Conservation (phyloP, 805 yeast species). For the Sugiyamaella boreocaroliniensis region DNA sequence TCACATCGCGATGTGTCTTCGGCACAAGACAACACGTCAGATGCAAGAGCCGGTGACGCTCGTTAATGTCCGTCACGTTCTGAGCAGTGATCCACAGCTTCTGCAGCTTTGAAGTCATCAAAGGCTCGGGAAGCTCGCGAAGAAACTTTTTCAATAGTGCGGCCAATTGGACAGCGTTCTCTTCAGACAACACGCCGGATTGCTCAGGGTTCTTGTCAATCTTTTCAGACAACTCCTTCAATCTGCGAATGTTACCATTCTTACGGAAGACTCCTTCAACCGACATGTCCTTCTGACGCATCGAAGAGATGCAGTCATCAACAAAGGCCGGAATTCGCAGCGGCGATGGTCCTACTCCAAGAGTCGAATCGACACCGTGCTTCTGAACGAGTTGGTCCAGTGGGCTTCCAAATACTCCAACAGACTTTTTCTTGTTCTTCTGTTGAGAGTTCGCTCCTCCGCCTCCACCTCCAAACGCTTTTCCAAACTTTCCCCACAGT, state of each 20-base stretch:
- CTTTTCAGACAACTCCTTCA: constrained; percentile 63
- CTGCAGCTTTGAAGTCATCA: constrained; percentile 68
- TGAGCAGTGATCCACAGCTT: constrained; percentile 62
- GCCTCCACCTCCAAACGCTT: constrained; percentile 30
- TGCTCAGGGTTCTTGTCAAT: constrained; percentile 69
- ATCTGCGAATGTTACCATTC: constrained; percentile 85
- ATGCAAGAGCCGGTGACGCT: constrained; percentile 42
- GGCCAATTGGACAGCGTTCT: constrained; percentile 85
- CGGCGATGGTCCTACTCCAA: constrained; percentile 76
- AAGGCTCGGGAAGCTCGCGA: constrained; percentile 88
- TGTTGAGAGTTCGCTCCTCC: constrained; percentile 11
- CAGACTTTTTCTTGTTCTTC: constrained; percentile 19
- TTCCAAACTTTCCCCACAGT: constrained; percentile 42
- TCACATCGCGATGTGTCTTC: constrained; percentile 67
- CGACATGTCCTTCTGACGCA: constrained; percentile 88
- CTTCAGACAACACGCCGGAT: constrained; percentile 63
- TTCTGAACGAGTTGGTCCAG: constrained; percentile 58
- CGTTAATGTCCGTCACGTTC: constrained; percentile 20
- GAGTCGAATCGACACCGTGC: constrained; percentile 75
- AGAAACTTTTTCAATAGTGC: constrained; percentile 87
- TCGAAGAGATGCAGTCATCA: constrained; percentile 77
- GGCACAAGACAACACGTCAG: constrained; percentile 75
- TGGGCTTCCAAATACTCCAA: constrained; percentile 71
- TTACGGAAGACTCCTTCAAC: constrained; percentile 93
- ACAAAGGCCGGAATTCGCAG: constrained; percentile 77